Evolutionary conservation across 768 basidiomycete genomes (phyloP), one percentile per base, ranked within the genome.

Genomic region (Termitomyces sp.): DNA sequence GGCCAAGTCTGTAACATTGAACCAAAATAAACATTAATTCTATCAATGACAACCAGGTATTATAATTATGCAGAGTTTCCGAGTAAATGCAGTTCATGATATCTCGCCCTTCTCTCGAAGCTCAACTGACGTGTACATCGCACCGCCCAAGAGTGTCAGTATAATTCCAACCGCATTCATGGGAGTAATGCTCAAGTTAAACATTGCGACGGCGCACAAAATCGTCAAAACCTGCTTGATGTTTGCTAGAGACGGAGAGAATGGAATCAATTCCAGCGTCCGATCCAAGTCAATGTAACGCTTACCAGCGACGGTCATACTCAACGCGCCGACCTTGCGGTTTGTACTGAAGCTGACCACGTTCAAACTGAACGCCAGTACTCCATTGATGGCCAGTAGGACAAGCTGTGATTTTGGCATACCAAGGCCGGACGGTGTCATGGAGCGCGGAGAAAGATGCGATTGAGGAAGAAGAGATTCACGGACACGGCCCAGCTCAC

Each of bases 331-430:
- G 0, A 92, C 86, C 67, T 89, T 86, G 70, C 87, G 87, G 73
- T 98, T 99, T n/a, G 97, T 91, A 41, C 90, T 91, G 66, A 99
- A 97, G 68, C 89, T 91, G 55, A 97, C 91, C 2, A 98, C 84
- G 64, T 98, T 99, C 51, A 99, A 75, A 14, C 85, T 88, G 66
- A 97, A 98, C 3, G 97, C 97, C 64, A 98, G 84, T 14, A 77
- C 67, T 0, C 94, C 96, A 63, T 98, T 99, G 37, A 88, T 64
- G 5, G 83, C 60, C 45, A 98, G 70, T 6, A 85, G 82, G 1
- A 78, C 57, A 1, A 80, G 72, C 57, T 78, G 81, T 51, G 66
- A 48, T 21, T 56, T 60, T 12, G 62, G 28, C 60, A 60, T 10
- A 67, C 69, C 68, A 74, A 60, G 37, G 79, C 76, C 33, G 67